These are phyloP conservation scores for Rhizopogon salebrosus DNA, from an alignment of 768 basidiomycete genomes.

Conservation along the genomic window DNA sequence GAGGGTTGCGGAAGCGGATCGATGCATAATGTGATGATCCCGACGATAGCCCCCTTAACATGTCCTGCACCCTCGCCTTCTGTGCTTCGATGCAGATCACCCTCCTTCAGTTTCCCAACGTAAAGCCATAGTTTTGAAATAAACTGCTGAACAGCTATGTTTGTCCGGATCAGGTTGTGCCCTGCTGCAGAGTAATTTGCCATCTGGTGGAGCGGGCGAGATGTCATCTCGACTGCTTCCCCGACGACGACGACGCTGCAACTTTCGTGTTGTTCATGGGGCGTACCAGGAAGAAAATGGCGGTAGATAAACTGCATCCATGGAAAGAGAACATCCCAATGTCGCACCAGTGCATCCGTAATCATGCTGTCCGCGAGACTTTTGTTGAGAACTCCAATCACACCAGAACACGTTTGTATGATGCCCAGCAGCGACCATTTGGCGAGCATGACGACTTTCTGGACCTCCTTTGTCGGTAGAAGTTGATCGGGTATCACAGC, in stretches of 20 bases:
- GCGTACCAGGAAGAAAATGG: background rate
- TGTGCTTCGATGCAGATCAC: background rate
- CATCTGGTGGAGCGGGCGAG: background rate
- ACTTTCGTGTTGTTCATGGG: background rate
- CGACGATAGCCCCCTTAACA: background rate
- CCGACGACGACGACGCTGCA: background rate
- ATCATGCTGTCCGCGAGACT: background rate
- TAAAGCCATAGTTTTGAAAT: background rate
- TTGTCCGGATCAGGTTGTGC: background rate
- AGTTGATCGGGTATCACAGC: background rate
- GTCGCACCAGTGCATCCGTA: background rate
- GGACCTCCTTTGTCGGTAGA: background rate
- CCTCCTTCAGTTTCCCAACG: background rate
- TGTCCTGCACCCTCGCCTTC: background rate
- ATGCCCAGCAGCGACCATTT: background rate
- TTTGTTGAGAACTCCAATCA: background rate
- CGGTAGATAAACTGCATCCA: constrained; percentile 1
- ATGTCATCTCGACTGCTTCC: background rate
- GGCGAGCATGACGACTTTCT: background rate
- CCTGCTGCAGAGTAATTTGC: background rate
- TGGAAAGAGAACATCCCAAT: background rate
- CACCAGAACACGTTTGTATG: background rate
- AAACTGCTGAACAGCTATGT: background rate
- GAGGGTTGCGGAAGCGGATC: background rate
- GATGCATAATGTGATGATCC: background rate